These are phyloP conservation scores for Pseudonectria buxi DNA, from an alignment of 2,329 filamentous ascomycete species.

Conservation along the genomic window DNA sequence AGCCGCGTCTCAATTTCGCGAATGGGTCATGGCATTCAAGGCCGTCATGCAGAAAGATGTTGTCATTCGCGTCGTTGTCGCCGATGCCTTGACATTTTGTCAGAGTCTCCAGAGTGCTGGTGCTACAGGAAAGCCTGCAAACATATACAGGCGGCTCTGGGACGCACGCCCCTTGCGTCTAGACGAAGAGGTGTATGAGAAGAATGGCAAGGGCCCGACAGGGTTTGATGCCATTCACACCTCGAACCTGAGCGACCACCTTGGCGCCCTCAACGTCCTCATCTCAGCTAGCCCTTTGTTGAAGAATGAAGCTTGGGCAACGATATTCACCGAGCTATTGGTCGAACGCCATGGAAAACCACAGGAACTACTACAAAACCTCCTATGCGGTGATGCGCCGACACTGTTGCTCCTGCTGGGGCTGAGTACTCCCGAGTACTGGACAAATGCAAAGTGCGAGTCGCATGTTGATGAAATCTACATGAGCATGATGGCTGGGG, in stretches of 20 bases:
- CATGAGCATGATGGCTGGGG: slow-evolving; percentile 12
- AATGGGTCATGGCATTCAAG: slow-evolving; percentile 39
- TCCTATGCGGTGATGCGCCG: slow-evolving; percentile 41
- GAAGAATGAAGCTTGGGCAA: slow-evolving; percentile 34
- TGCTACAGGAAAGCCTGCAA: slow-evolving; percentile 25
- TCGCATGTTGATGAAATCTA: slow-evolving; percentile 35
- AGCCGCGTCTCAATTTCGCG: slow-evolving; percentile 38
- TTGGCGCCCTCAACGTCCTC: slow-evolving; percentile 31
- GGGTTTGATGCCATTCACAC: slow-evolving; percentile 53
- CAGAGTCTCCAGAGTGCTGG: slow-evolving; percentile 41
- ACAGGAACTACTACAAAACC: slow-evolving; percentile 27
- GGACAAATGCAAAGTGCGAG: slow-evolving; percentile 39
- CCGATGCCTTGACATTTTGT: slow-evolving; percentile 46
- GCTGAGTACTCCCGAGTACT: slow-evolving; percentile 41
- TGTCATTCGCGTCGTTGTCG: slow-evolving; percentile 38
- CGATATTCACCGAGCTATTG: slow-evolving; percentile 43
- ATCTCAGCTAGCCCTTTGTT: slow-evolving; percentile 43
- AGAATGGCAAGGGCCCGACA: slow-evolving; percentile 27
- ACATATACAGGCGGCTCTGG: slow-evolving; percentile 36
- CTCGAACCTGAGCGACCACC: slow-evolving; percentile 35
- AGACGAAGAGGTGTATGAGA: slow-evolving; percentile 35
- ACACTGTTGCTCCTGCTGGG: slow-evolving; percentile 46
- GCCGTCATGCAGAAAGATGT: slow-evolving; percentile 21
- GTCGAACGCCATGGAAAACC: slow-evolving; percentile 22
- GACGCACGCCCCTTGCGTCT: slow-evolving; percentile 34